Evolutionary conservation across 306 rosid genomes (phyloP).

Genomic region (Fragaria ananassa): DNA sequence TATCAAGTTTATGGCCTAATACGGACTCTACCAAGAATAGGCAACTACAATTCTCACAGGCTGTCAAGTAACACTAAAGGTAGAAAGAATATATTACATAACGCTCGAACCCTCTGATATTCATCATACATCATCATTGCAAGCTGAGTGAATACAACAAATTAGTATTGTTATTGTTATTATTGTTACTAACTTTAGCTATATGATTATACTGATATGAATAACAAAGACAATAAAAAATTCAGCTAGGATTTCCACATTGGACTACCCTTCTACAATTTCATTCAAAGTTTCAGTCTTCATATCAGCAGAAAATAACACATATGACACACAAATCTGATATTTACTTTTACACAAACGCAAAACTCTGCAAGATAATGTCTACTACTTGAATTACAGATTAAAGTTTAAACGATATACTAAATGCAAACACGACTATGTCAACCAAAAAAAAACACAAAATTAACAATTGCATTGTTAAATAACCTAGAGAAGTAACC

Average conservation of each 20-base stretch:
- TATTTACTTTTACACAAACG: slow-evolving; percentile 12
- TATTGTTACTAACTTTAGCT: background rate
- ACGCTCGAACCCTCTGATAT: slow-evolving; percentile 64
- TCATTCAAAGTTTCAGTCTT: slow-evolving; percentile 3
- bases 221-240: slow-evolving; percentile 14
- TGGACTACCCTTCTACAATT: slow-evolving; percentile 5
- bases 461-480: slow-evolving; percentile 2
- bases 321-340: slow-evolving; percentile 3
- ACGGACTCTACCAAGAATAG: no score
- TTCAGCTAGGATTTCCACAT: slow-evolving; percentile 11
- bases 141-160: slow-evolving; percentile 80
- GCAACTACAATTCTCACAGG: no score
- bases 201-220: slow-evolving; percentile 32
- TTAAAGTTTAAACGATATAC: background rate
- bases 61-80: no score
- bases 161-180: slow-evolving; percentile 44
- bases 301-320: background rate
- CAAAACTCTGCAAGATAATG: background rate
- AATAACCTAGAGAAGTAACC: no score
- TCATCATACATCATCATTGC: slow-evolving; percentile 99
- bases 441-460: background rate
- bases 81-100: slow-evolving; percentile 29
- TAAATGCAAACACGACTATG: slow-evolving; percentile 10
- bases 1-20: no score
- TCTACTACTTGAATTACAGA: background rate